phyloP scores from a whole-genome alignment of 371 early-diverging fungal species.

The Haplosporangium sp. region DNA sequence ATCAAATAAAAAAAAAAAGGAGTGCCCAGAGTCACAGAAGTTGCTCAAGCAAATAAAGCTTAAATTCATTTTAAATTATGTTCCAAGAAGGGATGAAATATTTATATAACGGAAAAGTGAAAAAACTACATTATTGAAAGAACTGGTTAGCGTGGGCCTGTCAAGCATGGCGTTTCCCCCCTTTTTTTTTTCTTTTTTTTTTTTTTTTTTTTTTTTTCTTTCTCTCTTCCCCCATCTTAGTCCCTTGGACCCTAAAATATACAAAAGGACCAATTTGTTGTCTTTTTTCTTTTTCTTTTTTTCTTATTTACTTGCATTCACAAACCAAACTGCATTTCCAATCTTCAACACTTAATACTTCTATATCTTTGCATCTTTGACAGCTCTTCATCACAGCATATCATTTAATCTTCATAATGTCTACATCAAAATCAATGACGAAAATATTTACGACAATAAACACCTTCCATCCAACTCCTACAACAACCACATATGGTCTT shows the following conservation, averaged over 20 bases:
- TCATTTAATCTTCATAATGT: not conserved
- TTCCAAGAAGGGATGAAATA: too few species aligned
- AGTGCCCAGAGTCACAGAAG: not conserved
- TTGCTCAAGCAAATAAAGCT: not conserved
- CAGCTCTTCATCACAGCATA: not conserved
- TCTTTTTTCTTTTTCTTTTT: not conserved
- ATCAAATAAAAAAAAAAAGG: constrained; percentile 1
- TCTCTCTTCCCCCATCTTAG: too few species aligned
- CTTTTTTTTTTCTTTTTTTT: too few species aligned
- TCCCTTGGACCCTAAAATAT: not conserved
- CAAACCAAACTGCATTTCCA: not conserved
- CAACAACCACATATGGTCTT: not conserved
- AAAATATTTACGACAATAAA: not conserved
- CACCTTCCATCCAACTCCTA: not conserved
- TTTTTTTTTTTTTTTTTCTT: too few species aligned
- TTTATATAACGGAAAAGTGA: not conserved
- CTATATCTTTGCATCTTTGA: too few species aligned
- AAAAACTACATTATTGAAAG: too few species aligned
- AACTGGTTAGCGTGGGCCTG: not conserved
- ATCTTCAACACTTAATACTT: too few species aligned
- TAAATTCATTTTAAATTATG: not conserved
- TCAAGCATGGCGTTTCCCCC: not conserved
- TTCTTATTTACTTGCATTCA: not conserved
- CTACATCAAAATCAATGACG: not conserved
- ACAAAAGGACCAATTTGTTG: constrained; percentile 1